Evolutionary conservation across 176 grass and related monocot genomes (phyloP), one percentile per base, ranked within the genome.

Genomic region (Thalia dealbata): DNA sequence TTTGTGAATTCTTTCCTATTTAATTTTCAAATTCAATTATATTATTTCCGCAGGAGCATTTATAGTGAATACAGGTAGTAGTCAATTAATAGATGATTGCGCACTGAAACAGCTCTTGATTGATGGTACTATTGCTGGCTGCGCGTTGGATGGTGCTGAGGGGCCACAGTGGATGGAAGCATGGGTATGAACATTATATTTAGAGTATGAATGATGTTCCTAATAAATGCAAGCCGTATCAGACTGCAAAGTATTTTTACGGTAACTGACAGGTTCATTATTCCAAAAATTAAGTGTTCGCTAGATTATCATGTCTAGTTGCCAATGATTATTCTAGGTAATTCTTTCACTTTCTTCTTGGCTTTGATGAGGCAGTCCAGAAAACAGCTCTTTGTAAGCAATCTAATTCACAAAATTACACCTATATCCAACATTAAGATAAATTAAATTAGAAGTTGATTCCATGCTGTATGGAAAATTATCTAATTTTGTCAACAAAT

Each of bases 141-240:
- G 95, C 74, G 95, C 95, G 45, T 86, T 93, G 70, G 95, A 93
- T 81, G 95, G 90, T 32, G 95, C 81, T 81, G 90, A 92, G 89
- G 95, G 95, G 26, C 90, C 89, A 60, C 95, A 99, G 77, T 99
- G 95, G 95, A 99, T 99, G 95, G 95, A 99, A 82, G 95, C 95
- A 62, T 99, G 95, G 95, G 95, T 92, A 97, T 38, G 84, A 65
- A 70, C 75, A 72, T 78, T 79, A 72, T 61, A 71, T 22, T 75
- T 67, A 81, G 14, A 55, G 18, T 83, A 79, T 71, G 64, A 74
- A 67, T 64, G 51, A 23, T 78, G 9, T 43, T 55, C 55, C 45
- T 76, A 58, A 55, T 42, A 58, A 43, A 58, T 68, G 19, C 24
- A 3, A 43, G 4, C 18, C 29, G 59, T 51, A 14, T 28, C 13